Evolutionary conservation across 768 basidiomycete genomes (phyloP), one percentile per base, ranked within the genome.

Genomic region (Naganishia vaughanmartiniae): DNA sequence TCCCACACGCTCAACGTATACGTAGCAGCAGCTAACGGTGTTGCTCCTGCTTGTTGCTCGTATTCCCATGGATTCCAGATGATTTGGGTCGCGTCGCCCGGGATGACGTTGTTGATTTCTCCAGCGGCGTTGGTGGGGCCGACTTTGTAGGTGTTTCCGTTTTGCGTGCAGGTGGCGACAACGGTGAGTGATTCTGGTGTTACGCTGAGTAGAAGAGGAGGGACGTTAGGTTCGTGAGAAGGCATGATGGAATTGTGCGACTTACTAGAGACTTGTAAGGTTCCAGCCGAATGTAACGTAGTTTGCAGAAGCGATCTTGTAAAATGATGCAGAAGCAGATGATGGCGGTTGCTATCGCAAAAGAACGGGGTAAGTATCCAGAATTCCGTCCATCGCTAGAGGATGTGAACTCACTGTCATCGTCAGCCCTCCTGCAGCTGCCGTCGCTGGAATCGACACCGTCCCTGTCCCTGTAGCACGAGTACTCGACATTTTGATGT

Each of bases 281-380:
- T 92, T 92, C 94, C 93, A 96, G 14, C 85, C 93, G 79, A 96
- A 91, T 26, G 92, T 95, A 77, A 96, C 87, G 71, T 84, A 82
- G 73, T 91, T 85, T 60, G 83, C 84, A 0, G 83, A 83, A 0
- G 91, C 90, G 77, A 96, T 90, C 85, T 93, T 93, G 84, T 87
- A 95, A 84, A 87, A 95, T 28, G 91, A 90, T 2, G 89, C 89
- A 39, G 87, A 86, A 36, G 83, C 84, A 11, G 90, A 89, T 73
- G 88, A 86, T 0, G 91, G 90, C 0, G 93, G 93, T 77, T 90
- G 86, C 72, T 73, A 54, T 26, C 21, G 28, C 26, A 12, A 30
- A 51, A 54, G 31, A 24, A 55, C 14, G 15, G 45, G 39, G 31
- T 48, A 3, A 51, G 34, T 15, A 21, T 34, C 11, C 21, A 46